Conservation (phyloP, 768 basidiomycete species). For the Collybia mongolica region DNA sequence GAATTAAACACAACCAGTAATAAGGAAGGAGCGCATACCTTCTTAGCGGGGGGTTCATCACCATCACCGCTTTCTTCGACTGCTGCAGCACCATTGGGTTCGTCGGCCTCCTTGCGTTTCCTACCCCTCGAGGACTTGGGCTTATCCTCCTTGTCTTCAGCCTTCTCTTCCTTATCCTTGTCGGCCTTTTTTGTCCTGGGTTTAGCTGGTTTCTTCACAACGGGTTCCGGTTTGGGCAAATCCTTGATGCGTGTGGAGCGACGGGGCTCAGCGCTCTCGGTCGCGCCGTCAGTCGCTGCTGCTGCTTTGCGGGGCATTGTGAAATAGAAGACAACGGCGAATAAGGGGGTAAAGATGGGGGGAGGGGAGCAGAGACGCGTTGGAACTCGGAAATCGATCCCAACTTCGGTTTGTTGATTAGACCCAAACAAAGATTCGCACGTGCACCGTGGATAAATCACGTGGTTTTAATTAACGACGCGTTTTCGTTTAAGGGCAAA, state of each 20-base stretch:
- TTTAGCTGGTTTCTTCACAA: conserved; percentile 63
- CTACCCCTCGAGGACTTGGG: conserved; percentile 42
- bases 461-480: conserved; percentile 13
- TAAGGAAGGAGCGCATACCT: conserved; percentile 35
- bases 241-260: conserved; percentile 78
- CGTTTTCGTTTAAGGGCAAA: conserved; percentile 1
- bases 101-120: conserved; percentile 45
- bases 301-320: conserved; percentile 75
- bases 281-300: conserved; percentile 35
- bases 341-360: conserved; percentile 13
- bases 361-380: conserved; percentile 21
- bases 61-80: conserved; percentile 30
- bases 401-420: conserved; percentile 22
- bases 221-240: conserved; percentile 52
- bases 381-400: conserved; percentile 17
- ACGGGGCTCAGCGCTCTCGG: conserved; percentile 51
- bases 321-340: conserved; percentile 7
- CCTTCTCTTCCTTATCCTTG: conserved; percentile 33
- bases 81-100: conserved; percentile 32
- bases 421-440: conserved; percentile 17
- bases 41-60: conserved; percentile 59
- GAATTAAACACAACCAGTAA: conserved; percentile 7
- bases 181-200: conserved; percentile 56
- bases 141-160: conserved; percentile 55
- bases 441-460: conserved; percentile 20